Conservation (phyloP, 176 grass and related monocot species). For the Juncus effusus region DNA sequence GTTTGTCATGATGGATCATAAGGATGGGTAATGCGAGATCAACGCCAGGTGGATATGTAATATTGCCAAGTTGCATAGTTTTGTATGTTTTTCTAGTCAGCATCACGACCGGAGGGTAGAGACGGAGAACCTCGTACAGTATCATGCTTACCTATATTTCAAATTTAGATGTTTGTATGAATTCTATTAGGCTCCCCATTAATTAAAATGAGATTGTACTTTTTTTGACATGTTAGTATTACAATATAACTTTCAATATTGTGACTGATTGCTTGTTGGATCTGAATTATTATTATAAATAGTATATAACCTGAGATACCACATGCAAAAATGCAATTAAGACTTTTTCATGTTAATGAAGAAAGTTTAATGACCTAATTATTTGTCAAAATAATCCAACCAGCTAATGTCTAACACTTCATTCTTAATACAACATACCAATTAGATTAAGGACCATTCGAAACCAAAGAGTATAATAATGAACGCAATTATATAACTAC, state of each 20-base stretch:
- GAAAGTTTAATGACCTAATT: too few species aligned
- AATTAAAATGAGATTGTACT: too few species aligned
- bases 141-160: slow-evolving; percentile 52
- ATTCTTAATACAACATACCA: neutral
- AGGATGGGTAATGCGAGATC: slow-evolving; percentile 35
- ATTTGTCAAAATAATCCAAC: too few species aligned
- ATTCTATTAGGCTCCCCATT: neutral
- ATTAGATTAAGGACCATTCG: neutral
- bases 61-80: slow-evolving; percentile 37
- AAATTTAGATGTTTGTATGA: too few species aligned
- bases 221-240: neutral
- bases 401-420: neutral
- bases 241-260: neutral
- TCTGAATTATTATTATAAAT: too few species aligned
- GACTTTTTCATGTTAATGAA: too few species aligned
- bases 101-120: slow-evolving; percentile 40
- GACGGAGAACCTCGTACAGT: slow-evolving; percentile 57
- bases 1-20: neutral
- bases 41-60: slow-evolving; percentile 26
- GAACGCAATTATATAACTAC: neutral
- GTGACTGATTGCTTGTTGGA: too few species aligned
- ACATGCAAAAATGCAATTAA: too few species aligned
- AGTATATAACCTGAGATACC: too few species aligned
- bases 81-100: slow-evolving; percentile 43
- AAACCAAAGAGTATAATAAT: neutral